Percentiles rank a stretch among this genome's conserved stretches.
These are phyloP conservation scores for Paramecium biaurelia DNA, from an alignment of 73 alveolate species.

Conservation along the genomic window DNA sequence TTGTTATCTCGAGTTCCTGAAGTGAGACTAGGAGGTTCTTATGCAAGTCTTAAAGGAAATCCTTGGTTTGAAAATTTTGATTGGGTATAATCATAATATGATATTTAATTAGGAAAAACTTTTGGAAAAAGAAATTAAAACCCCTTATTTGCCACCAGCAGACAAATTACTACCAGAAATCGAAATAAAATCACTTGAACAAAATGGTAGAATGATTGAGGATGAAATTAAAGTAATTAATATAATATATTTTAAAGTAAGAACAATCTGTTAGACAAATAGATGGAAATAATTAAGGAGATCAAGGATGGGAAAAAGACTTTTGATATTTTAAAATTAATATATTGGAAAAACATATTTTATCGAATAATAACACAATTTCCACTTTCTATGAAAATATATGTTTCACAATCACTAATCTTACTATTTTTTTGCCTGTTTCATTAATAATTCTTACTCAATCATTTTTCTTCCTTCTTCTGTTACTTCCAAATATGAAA, in stretches of 20 bases:
- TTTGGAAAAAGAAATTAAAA: slow-evolving; percentile 54
- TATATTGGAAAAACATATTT: neutral
- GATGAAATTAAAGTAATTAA: slow-evolving; percentile 53
- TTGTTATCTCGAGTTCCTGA: slow-evolving; percentile 70
- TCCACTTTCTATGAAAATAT: neutral
- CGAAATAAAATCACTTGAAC: slow-evolving; percentile 41
- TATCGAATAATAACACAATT: neutral
- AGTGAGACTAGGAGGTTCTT: slow-evolving; percentile 69
- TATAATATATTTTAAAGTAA: neutral
- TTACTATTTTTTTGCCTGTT: neutral
- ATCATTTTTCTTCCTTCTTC: neutral
- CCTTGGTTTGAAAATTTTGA: slow-evolving; percentile 74
- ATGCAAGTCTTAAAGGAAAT: slow-evolving; percentile 60
- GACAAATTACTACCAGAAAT: slow-evolving; percentile 52
- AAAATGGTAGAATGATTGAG: slow-evolving; percentile 15
- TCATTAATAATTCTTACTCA: neutral
- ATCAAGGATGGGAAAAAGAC: slow-evolving; percentile 41
- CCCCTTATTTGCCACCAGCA: slow-evolving; percentile 55
- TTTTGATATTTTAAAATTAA: neutral
- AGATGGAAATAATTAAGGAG: neutral
- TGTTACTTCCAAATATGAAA: neutral
- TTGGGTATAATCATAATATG: slow-evolving; percentile 51
- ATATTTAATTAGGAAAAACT: slow-evolving; percentile 23
- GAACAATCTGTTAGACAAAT: neutral
- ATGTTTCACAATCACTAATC: neutral